phyloP scores from a whole-genome alignment of 148 eudicot species.

The Polygonum aviculare region DNA sequence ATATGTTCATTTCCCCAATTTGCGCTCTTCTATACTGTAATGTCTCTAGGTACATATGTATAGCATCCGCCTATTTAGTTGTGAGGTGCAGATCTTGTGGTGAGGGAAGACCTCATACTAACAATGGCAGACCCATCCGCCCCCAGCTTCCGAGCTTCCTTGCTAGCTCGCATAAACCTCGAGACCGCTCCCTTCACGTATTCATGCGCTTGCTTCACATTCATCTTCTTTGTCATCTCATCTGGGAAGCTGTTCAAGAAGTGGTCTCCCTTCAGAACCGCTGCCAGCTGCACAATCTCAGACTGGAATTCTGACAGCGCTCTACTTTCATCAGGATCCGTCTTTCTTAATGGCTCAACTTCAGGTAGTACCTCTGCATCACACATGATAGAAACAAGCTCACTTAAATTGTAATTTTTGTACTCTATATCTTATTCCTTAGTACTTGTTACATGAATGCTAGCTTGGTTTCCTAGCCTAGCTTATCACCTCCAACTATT shows the following conservation, averaged over 20 bases:
- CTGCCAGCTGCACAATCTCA: constrained; percentile 86
- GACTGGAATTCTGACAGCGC: constrained; percentile 67
- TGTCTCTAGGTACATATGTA: not conserved
- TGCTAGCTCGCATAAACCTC: constrained; percentile 81
- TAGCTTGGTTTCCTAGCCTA: too few relatives aligned
- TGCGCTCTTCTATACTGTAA: not conserved
- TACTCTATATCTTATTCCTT: too few relatives aligned
- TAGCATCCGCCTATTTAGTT: not conserved
- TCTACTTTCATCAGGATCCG: constrained; percentile 48
- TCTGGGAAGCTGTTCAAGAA: constrained; percentile 66
- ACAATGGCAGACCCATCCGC: constrained; percentile 86
- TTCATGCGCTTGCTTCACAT: constrained; percentile 64
- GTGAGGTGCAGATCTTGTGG: constrained; percentile 59
- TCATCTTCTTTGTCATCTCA: constrained; percentile 79
- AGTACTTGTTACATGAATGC: too few relatives aligned
- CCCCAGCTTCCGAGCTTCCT: constrained; percentile 72
- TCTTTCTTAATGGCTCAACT: constrained; percentile 54
- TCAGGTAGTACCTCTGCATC: constrained; percentile 70
- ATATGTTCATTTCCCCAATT: not conserved
- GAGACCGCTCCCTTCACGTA: constrained; percentile 77
- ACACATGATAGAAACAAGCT: not conserved
- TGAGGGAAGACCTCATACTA: constrained; percentile 93
- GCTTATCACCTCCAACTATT: too few relatives aligned
- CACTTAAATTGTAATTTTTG: not conserved
- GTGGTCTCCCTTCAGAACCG: constrained; percentile 85